phyloP scores from a whole-genome alignment of 1,139 yeast genomes.

The Pneumocystis sp. region DNA sequence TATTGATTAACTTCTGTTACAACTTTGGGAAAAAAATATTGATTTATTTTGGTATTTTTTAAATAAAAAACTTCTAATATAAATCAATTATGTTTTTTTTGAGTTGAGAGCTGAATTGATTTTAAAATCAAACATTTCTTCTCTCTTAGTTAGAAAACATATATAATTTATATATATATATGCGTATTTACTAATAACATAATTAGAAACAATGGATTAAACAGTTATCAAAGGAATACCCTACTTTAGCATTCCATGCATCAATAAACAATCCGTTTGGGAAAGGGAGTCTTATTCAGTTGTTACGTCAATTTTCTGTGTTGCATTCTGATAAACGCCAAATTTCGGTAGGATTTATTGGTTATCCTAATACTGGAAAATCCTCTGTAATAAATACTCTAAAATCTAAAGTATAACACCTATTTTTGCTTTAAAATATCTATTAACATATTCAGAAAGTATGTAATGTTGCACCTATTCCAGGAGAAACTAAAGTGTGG shows the following conservation, averaged over 20 bases:
- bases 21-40: slow-evolving; percentile 77
- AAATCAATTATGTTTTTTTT: slow-evolving; percentile 8
- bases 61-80: slow-evolving; percentile 17
- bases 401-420: slow-evolving; percentile 42
- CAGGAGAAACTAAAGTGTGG: slow-evolving; percentile 99
- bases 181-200: slow-evolving; percentile 12
- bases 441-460: slow-evolving; percentile 36
- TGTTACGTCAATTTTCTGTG: slow-evolving; percentile 80
- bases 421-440: background rate
- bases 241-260: slow-evolving; percentile 95
- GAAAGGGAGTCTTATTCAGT: slow-evolving; percentile 87
- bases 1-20: slow-evolving; percentile 58
- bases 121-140: slow-evolving; percentile 6
- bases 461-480: slow-evolving; percentile 89
- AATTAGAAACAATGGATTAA: slow-evolving; percentile 96
- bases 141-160: slow-evolving; percentile 28
- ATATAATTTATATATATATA: slow-evolving; percentile 19
- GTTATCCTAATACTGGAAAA: slow-evolving; percentile 95
- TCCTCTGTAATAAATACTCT: slow-evolving; percentile 89
- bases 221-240: slow-evolving; percentile 76
- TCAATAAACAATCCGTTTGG: slow-evolving; percentile 95
- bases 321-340: slow-evolving; percentile 89
- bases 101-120: slow-evolving; percentile 8
- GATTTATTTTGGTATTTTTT: slow-evolving; percentile 27
- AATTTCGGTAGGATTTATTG: slow-evolving; percentile 91